Evolutionary conservation across 2,329 filamentous ascomycete genomes (phyloP).

Genomic region (Cordyceps cateniannulata): DNA sequence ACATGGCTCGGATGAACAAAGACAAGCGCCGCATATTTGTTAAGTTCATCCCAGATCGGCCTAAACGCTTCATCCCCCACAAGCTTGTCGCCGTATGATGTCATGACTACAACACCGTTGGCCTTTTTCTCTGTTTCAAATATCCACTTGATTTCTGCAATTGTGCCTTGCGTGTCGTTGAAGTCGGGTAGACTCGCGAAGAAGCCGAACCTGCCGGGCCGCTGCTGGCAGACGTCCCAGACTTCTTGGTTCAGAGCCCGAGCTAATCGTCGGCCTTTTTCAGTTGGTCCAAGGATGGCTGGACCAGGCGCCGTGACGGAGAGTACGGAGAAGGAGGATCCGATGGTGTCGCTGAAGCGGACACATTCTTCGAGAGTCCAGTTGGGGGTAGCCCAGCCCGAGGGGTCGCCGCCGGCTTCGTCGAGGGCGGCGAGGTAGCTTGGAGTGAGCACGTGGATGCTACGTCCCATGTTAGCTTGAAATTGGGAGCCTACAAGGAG

Average conservation of each 20-base stretch:
- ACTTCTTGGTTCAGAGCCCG: neutral
- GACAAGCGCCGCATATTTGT: neutral
- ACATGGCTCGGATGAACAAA: slow-evolving; percentile 4
- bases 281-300: neutral
- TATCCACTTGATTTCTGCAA: neutral
- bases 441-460: neutral
- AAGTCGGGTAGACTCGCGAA: slow-evolving; percentile 20
- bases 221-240: neutral
- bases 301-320: neutral
- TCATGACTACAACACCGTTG: neutral
- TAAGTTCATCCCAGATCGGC: neutral
- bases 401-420: neutral
- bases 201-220: neutral
- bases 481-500: too few relatives aligned
- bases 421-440: neutral
- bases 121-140: slow-evolving; percentile 1
- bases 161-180: slow-evolving; percentile 22
- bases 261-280: neutral
- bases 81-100: slow-evolving; percentile 2
- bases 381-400: neutral
- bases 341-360: neutral
- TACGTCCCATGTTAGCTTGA: neutral
- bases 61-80: neutral
- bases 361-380: neutral
- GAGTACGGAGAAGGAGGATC: neutral